Evolutionary conservation across 1,284 basidiomycete genomes (phyloP).

Genomic region (Sparassis latifolia): DNA sequence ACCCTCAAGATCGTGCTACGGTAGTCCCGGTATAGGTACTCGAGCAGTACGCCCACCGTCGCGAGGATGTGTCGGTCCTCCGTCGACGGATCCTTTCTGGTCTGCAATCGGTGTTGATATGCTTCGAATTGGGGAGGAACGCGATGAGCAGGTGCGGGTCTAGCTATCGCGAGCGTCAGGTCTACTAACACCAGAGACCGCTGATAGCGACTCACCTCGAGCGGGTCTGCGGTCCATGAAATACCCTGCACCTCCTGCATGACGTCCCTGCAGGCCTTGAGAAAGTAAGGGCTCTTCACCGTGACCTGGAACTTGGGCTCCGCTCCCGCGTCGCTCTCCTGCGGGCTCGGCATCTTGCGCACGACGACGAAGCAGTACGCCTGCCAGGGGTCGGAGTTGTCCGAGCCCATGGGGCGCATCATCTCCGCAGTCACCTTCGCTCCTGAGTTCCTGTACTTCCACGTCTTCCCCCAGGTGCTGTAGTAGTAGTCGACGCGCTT

Average conservation of each 20-base stretch:
- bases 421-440: conserved; percentile 42
- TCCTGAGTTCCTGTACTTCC: conserved; percentile 53
- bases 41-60: conserved; percentile 38
- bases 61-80: conserved; percentile 34
- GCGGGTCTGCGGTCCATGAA: conserved; percentile 48
- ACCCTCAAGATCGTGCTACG: conserved; percentile 37
- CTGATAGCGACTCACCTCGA: conserved; percentile 32
- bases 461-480: conserved; percentile 44
- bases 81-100: conserved; percentile 26
- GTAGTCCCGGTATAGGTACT: conserved; percentile 43
- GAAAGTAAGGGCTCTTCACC: conserved; percentile 49
- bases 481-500: conserved; percentile 54
- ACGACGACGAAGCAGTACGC: conserved; percentile 49
- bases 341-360: conserved; percentile 37
- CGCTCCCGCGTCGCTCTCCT: conserved; percentile 14
- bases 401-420: conserved; percentile 24
- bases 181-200: neutral
- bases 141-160: conserved; percentile 47
- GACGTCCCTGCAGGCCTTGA: conserved; percentile 48
- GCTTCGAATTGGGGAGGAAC: conserved; percentile 39
- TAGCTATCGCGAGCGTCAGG: conserved; percentile 25
- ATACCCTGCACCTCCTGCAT: conserved; percentile 46
- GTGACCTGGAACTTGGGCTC: conserved; percentile 44
- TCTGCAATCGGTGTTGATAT: conserved; percentile 34
- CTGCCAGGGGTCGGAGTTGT: conserved; percentile 44